Percentiles rank a stretch among this genome's conserved stretches.
phyloP scores from a whole-genome alignment of 805 yeast genomes.

The Starmerella vaccinii region DNA sequence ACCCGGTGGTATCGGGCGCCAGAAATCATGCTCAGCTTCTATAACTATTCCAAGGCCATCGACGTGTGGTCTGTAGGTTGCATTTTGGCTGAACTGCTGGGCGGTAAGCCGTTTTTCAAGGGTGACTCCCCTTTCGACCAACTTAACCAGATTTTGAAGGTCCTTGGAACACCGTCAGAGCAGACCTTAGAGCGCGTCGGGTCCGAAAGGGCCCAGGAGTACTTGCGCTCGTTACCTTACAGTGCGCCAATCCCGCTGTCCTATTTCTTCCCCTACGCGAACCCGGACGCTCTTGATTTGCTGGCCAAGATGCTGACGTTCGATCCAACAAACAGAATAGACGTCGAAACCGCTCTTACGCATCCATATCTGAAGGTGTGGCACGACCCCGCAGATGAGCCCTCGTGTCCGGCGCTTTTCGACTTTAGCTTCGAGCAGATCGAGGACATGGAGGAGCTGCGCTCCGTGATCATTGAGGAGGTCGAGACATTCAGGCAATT shows the following conservation, averaged over 20 bases:
- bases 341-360: conserved; percentile 70
- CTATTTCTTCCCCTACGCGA: conserved; percentile 41
- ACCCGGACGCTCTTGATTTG: conserved; percentile 59
- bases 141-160: conserved; percentile 69
- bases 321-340: conserved; percentile 71
- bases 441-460: conserved; percentile 63
- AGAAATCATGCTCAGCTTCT: conserved; percentile 90
- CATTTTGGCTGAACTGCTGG: conserved; percentile 79
- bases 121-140: conserved; percentile 93
- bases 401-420: conserved; percentile 72
- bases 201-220: conserved; percentile 78
- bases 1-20: conserved; percentile 98
- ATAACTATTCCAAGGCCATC: conserved; percentile 86
- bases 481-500: conserved; percentile 36
- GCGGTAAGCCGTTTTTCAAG: conserved; percentile 81
- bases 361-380: conserved; percentile 83
- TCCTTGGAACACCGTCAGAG: conserved; percentile 77
- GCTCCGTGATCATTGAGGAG: conserved; percentile 67
- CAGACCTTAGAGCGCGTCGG: conserved; percentile 58
- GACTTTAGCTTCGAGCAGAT: conserved; percentile 90
- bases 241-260: conserved; percentile 51
- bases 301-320: conserved; percentile 63
- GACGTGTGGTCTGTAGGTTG: conserved; percentile 98
- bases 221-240: conserved; percentile 68
- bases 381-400: conserved; percentile 93